Evolutionary conservation across 1,139 yeast species (phyloP).

Genomic region (Trichomonascaceae sp.): DNA sequence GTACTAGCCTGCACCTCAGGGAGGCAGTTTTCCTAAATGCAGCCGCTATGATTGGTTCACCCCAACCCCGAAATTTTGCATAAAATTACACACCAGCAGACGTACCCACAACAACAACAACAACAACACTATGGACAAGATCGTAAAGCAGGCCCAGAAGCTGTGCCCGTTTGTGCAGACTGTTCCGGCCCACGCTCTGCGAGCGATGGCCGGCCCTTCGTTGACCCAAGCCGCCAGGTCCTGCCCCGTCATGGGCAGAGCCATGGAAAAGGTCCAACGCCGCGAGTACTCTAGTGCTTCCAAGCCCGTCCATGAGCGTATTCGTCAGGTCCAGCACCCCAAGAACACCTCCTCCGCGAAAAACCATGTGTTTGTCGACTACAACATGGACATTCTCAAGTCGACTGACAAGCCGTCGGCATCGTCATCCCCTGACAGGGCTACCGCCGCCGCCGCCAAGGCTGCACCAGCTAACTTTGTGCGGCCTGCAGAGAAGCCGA

Average conservation of each 20-base stretch:
- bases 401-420: conserved; percentile 1
- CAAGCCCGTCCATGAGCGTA: conserved; percentile 28
- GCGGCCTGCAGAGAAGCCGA: conserved; percentile 1
- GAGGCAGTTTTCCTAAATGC: no score
- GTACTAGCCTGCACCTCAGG: no score
- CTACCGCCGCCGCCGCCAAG: conserved; percentile 3
- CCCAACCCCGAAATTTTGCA: no score
- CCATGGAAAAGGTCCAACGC: conserved; percentile 32
- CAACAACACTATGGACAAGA: conserved; percentile 50
- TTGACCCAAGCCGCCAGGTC: conserved; percentile 52
- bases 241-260: conserved; percentile 86
- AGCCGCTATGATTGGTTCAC: no score
- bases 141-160: conserved; percentile 63
- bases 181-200: conserved; percentile 47
- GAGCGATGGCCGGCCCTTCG: conserved; percentile 17
- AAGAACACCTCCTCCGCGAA: conserved; percentile 4
- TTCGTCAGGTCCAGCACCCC: conserved; percentile 2
- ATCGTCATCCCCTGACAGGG: conserved; percentile 1
- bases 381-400: not conserved
- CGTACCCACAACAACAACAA: no score
- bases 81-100: no score
- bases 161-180: conserved; percentile 75
- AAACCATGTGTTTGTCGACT: not conserved
- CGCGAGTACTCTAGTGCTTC: conserved; percentile 44
- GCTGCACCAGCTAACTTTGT: conserved; percentile 24